Evolutionary conservation across 2,329 filamentous ascomycete genomes (phyloP).

Genomic region (Colletotrichum sp.): DNA sequence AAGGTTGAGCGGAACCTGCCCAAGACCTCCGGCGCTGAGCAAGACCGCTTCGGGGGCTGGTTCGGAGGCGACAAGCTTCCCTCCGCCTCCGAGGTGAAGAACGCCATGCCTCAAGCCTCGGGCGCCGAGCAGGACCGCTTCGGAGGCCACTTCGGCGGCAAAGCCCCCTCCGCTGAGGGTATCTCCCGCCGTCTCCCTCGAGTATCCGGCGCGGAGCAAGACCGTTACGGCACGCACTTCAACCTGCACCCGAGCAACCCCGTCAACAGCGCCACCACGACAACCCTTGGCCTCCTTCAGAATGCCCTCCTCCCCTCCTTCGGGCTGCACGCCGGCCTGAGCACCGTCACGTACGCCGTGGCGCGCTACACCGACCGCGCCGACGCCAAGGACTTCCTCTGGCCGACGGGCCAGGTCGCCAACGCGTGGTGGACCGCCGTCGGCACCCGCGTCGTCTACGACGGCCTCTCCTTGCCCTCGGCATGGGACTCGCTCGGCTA

Average conservation of each 20-base stretch:
- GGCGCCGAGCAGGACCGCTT: conserved; percentile 20
- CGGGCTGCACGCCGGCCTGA: conserved; percentile 56
- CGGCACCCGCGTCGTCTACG: conserved; percentile 52
- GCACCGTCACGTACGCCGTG: conserved; percentile 55
- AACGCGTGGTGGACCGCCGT: conserved; percentile 68
- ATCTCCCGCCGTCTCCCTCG: conserved; percentile 7
- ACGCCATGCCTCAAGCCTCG: background rate
- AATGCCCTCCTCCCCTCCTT: conserved; percentile 60
- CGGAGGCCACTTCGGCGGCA: conserved; percentile 11
- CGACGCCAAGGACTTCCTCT: conserved; percentile 66
- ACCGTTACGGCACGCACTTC: conserved; percentile 28
- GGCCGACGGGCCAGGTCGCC: conserved; percentile 58
- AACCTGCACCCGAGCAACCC: conserved; percentile 14
- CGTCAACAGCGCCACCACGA: conserved; percentile 20
- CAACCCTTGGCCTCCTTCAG: conserved; percentile 53
- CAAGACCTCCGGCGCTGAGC: conserved; percentile 19
- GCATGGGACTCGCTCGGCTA: conserved; percentile 55
- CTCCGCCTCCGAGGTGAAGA: conserved; percentile 23
- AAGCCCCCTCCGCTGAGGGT: background rate
- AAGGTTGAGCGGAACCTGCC: conserved; percentile 13
- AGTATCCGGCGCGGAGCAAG: conserved; percentile 19
- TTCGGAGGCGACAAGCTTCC: conserved; percentile 22
- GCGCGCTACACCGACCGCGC: conserved; percentile 58
- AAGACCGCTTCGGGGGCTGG: conserved; percentile 23
- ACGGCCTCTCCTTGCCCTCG: conserved; percentile 48